Evolutionary conservation across 2,329 filamentous ascomycete genomes (phyloP), one percentile per base, ranked within the genome.

Genomic region (Cytospora schulzeri): DNA sequence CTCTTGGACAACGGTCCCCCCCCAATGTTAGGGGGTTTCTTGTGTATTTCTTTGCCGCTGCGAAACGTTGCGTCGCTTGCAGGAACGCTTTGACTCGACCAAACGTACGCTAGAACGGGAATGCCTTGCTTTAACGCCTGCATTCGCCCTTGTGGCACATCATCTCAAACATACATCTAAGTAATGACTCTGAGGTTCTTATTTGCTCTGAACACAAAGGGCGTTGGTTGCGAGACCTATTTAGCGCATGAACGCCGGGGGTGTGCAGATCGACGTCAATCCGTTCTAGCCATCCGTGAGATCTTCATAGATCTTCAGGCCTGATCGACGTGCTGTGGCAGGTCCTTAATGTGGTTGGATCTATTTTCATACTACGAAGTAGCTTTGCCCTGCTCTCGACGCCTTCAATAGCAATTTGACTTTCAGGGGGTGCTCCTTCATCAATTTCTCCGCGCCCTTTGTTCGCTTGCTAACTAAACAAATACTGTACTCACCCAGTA

Each of bases 291-390:
- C 41, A 2, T 11, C 35, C 59, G 55, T 50, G 33, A 55, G 51
- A 55, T 55, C 59, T 61, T 55, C 24, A 51, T 28, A 55, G 51
- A 61, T 61, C 59, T 61, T 31, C 26, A 19, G 24, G 35, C 41
- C 17, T 22, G 28, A 33, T 38, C 8, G 22, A 12, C 59, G 55
- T 48, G 14, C 8, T 29, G 59, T 35, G 51, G 19, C 28, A 62
- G 52, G 60, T 61, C 41, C 60, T 45, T 56, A 45, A 19, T 2
- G 6, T 26, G 9, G 5, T 1, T 15, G 29, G 4, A 31, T 31
- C 4, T 31, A 31, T 9, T 5, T 8, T 38, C 8, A 54, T 35
- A 51, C 41, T 62, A 29, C 50, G 4, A 11, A 62, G 41, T 28
- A 12, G 41, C 24, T 48, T 62, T 53, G 24, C 59, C 38, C 38